These are phyloP conservation scores for Aspergillus thermomutatus DNA, from an alignment of 2,329 filamentous ascomycete genomes.

Conservation along the genomic window DNA sequence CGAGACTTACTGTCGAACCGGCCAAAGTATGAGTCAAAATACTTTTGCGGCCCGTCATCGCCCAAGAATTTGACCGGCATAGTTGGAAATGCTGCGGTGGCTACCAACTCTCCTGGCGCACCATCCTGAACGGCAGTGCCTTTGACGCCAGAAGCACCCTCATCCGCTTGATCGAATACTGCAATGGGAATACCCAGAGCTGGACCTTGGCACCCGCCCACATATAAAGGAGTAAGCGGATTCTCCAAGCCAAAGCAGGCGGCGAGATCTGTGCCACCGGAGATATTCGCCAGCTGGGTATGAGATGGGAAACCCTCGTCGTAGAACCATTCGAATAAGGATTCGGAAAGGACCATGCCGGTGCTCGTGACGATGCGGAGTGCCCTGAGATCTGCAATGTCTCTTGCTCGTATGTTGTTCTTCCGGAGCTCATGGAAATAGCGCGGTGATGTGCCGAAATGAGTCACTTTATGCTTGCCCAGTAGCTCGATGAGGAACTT, in stretches of 20 bases:
- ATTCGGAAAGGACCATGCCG: constrained; percentile 76
- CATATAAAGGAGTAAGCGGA: constrained; percentile 63
- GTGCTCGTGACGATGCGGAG: constrained; percentile 66
- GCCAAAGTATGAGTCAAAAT: constrained; percentile 53
- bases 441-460: constrained; percentile 71
- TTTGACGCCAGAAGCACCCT: constrained; percentile 45
- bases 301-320: constrained; percentile 65
- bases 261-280: constrained; percentile 72
- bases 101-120: constrained; percentile 71
- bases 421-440: constrained; percentile 73
- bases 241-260: constrained; percentile 51
- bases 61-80: constrained; percentile 66
- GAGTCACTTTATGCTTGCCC: constrained; percentile 63
- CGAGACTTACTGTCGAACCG: constrained; percentile 48
- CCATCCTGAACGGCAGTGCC: constrained; percentile 58
- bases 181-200: constrained; percentile 53
- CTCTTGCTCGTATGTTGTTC: constrained; percentile 58
- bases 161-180: constrained; percentile 57
- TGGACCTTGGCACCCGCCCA: constrained; percentile 55
- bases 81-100: constrained; percentile 68
- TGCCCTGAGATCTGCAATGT: constrained; percentile 60
- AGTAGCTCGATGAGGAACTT: constrained; percentile 61
- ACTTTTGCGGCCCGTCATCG: constrained; percentile 53
- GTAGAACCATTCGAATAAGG: constrained; percentile 77
- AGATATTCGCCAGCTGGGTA: constrained; percentile 69